A percentile compares a stretch with the other conserved stretches of the same genome.
Evolutionary conservation across 176 grass and related monocot species (phyloP).

Genomic region (Aegilops bicornis): DNA sequence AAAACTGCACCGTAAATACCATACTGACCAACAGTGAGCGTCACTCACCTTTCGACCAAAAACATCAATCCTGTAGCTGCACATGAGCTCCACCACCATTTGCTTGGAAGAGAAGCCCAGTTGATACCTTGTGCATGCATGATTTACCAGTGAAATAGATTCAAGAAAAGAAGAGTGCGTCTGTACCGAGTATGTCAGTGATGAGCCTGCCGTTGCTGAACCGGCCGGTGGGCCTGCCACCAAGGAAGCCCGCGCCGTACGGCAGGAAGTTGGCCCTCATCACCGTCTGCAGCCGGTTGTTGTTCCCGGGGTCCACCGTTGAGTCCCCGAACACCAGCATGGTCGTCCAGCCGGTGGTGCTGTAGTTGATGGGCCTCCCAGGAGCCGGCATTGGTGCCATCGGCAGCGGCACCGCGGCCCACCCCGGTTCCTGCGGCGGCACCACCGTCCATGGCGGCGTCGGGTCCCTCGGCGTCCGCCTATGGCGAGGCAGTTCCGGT

Average conservation of each 20-base stretch:
- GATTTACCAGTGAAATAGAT: neutral
- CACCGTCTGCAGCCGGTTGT: slow-evolving; percentile 50
- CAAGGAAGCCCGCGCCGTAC: slow-evolving; percentile 35
- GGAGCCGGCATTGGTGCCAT: neutral
- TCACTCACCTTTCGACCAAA: neutral
- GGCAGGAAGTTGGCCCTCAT: slow-evolving; percentile 58
- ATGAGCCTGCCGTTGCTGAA: slow-evolving; percentile 59
- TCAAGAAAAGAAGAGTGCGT: neutral
- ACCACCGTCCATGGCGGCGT: slow-evolving; percentile 17
- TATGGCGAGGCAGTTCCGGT: neutral
- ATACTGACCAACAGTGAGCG: neutral
- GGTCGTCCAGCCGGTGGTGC: slow-evolving; percentile 22
- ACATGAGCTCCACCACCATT: neutral
- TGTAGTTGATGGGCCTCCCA: neutral
- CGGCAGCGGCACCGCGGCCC: neutral
- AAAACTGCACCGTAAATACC: neutral
- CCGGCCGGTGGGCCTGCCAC: slow-evolving; percentile 45
- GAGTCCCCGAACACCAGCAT: slow-evolving; percentile 65
- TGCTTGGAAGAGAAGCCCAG: slow-evolving; percentile 3
- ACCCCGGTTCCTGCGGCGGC: slow-evolving; percentile 16
- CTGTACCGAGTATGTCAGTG: slow-evolving; percentile 55
- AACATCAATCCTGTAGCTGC: too few species aligned
- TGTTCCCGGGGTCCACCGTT: slow-evolving; percentile 63
- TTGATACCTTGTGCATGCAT: neutral
- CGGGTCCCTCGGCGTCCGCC: neutral